These are phyloP conservation scores for Aspergillus flavus DNA, from an alignment of 2,329 filamentous ascomycete genomes.

Conservation along the genomic window DNA sequence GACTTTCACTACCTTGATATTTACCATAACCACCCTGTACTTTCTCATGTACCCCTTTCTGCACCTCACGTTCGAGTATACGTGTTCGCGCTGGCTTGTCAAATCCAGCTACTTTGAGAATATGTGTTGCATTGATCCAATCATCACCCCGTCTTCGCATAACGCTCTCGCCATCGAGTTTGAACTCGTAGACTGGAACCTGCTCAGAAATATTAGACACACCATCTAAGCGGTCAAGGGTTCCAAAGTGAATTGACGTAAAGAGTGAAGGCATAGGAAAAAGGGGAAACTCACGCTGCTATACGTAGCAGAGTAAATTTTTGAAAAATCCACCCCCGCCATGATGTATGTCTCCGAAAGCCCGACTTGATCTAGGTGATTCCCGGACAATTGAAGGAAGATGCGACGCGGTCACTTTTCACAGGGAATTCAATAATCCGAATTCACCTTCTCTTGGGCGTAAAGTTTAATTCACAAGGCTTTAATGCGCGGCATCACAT, in stretches of 20 bases:
- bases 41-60: conserved; percentile 95
- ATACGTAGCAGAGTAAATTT: conserved; percentile 67
- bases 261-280: conserved; percentile 8
- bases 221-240: neutral
- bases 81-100: conserved; percentile 95
- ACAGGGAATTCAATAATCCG: conserved; percentile 11
- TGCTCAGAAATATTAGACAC: conserved; percentile 42
- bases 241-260: neutral
- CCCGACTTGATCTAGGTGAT: conserved; percentile 24
- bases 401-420: conserved; percentile 15
- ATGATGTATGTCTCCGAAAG: conserved; percentile 31
- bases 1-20: conserved; percentile 73
- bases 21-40: conserved; percentile 98
- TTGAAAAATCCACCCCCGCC: conserved; percentile 41
- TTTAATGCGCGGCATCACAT: conserved; percentile 14
- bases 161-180: conserved; percentile 85
- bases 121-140: conserved; percentile 99
- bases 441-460: conserved; percentile 13
- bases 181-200: conserved; percentile 94
- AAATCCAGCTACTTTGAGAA: conserved; percentile 93
- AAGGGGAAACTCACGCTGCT: conserved; percentile 56
- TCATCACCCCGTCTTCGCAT: conserved; percentile 93
- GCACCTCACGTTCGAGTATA: conserved; percentile 93
- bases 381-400: conserved; percentile 25
- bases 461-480: conserved; percentile 10